Percentiles rank a stretch among this genome's conserved stretches.
Evolutionary conservation across 176 grass and related monocot species (phyloP).

Genomic region (Cymbopogon citratus): DNA sequence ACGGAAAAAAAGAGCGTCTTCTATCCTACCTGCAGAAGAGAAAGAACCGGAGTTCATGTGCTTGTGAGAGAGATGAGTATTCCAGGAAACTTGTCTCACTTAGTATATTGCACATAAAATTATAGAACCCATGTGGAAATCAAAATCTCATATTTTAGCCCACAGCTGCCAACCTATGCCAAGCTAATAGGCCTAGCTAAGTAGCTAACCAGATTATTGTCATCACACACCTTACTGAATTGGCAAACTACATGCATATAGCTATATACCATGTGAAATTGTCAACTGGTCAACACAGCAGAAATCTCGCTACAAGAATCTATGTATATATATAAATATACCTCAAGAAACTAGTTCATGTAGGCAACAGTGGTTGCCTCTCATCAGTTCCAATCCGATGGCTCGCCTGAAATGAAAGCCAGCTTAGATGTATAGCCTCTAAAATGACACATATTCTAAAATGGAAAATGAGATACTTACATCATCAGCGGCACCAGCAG

Average conservation of each 20-base stretch:
- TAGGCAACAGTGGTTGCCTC: conserved; percentile 77
- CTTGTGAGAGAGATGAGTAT: not conserved
- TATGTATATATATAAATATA: too few species aligned
- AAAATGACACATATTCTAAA: conserved; percentile 9
- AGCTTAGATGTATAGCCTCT: not conserved
- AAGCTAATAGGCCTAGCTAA: not conserved
- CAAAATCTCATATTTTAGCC: not conserved
- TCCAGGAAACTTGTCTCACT: not conserved
- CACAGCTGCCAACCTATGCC: not conserved
- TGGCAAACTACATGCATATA: not conserved
- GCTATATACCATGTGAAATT: not conserved
- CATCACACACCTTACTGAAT: not conserved
- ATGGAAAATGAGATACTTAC: conserved; percentile 35
- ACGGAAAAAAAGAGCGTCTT: conserved; percentile 22
- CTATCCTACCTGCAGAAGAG: conserved; percentile 45
- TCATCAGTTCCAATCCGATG: conserved; percentile 73
- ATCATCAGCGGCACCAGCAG: conserved; percentile 85
- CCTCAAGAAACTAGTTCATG: conserved; percentile 49
- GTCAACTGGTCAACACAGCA: not conserved
- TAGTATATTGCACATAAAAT: not conserved
- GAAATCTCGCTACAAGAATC: conserved; percentile 5
- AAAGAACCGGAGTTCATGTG: not conserved
- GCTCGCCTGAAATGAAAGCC: conserved; percentile 42
- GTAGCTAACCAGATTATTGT: not conserved
- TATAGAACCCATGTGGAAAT: not conserved